Base-by-base conservation (phyloP, 371 early-diverging fungal genomes). In the Batkoa obscura region DNA sequence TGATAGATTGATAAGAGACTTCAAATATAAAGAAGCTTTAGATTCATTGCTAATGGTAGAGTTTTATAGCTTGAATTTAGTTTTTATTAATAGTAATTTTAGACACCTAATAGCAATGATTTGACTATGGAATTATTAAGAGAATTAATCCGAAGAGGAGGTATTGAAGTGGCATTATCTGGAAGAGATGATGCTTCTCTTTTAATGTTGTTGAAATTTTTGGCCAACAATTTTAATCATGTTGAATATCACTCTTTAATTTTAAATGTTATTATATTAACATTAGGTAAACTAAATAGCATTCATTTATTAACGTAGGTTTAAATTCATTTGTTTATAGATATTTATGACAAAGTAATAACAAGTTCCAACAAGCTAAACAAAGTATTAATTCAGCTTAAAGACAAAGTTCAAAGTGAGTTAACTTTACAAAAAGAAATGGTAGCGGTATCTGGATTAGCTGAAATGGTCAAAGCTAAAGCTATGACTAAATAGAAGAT, bases 71-170 rank as follows among this genome's bases (percentile, higher is more conserved):
- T n/a, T n/a, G n/a, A n/a, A n/a, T n/a, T n/a, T n/a, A n/a, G n/a
- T n/a, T n/a, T n/a, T n/a, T n/a, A n/a, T n/a, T n/a, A n/a, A n/a
- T n/a, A n/a, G n/a, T n/a, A n/a, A n/a, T n/a, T 35, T 37, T 34
- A 55, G 43, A 15, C 41, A 41, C 23, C 41, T 17, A 56, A 34
- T 17, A 31, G n/a, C 12, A 8, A 17, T 9, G 38, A 56, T 33
- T 33, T 47, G 10, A 47, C 47, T 3, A 36, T 56, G 23, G 33
- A 56, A 45, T 63, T 93, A 59, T 64, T 94, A 49, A 86, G 90
- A 62, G 96, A 95, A 67, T 72, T 95, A 37, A 72, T 88, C 37
- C 84, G 84, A 57, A 81, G 92, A 56, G 86, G 84, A 56, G 91
- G 80, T 13, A 69, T 95, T 9, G 71, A 66, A 46, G 61, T 66